Evolutionary conservation across 2,329 filamentous ascomycete genomes (phyloP).

Genomic region (Neofusicoccum ribis): DNA sequence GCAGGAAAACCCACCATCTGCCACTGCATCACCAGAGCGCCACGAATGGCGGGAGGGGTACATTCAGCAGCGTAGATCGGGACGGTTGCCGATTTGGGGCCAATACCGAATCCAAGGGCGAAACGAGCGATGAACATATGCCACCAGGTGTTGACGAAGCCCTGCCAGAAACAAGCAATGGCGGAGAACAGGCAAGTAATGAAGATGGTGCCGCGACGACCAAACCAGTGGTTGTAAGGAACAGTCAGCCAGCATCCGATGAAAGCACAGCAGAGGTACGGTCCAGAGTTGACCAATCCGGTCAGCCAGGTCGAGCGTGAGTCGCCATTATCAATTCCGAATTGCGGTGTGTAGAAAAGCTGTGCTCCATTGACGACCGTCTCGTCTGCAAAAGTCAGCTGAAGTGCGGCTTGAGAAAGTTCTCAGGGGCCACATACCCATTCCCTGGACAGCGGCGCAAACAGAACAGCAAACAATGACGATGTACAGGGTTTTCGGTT

Average conservation of each 20-base stretch:
- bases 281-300: slow-evolving; percentile 62
- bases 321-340: slow-evolving; percentile 55
- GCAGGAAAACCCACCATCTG: slow-evolving; percentile 52
- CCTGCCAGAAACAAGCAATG: slow-evolving; percentile 58
- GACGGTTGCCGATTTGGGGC: slow-evolving; percentile 71
- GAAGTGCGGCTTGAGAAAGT: neutral
- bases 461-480: slow-evolving; percentile 67
- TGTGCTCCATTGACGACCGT: slow-evolving; percentile 70
- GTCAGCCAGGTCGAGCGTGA: slow-evolving; percentile 58
- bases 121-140: slow-evolving; percentile 71
- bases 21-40: slow-evolving; percentile 82
- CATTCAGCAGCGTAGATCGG: slow-evolving; percentile 78
- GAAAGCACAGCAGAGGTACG: slow-evolving; percentile 67
- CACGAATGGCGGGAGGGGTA: slow-evolving; percentile 67
- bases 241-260: slow-evolving; percentile 73
- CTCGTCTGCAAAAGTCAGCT: slow-evolving; percentile 50
- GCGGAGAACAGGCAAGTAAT: slow-evolving; percentile 70
- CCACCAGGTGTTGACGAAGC: slow-evolving; percentile 70
- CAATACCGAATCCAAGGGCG: slow-evolving; percentile 75
- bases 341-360: slow-evolving; percentile 62
- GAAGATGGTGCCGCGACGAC: slow-evolving; percentile 74
- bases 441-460: slow-evolving; percentile 69
- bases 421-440: slow-evolving; percentile 46
- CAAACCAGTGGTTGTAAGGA: slow-evolving; percentile 69
- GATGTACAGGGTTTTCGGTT: slow-evolving; percentile 65